phyloP scores from a whole-genome alignment of 495 filamentous ascomycete genomes.

The Xylaria telfairii region DNA sequence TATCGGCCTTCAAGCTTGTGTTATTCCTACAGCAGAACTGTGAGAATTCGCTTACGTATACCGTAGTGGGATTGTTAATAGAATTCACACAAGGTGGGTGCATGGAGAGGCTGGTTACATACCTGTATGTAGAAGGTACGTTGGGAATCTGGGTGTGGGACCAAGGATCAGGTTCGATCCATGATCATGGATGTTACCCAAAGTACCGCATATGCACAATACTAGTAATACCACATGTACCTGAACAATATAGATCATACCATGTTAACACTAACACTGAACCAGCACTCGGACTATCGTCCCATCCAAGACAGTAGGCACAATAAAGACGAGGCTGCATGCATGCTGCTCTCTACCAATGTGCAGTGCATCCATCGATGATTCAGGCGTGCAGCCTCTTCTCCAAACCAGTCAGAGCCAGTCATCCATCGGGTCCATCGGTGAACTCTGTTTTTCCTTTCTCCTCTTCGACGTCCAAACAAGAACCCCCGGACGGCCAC shows the following conservation, averaged over 20 bases:
- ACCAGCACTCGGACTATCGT: not conserved
- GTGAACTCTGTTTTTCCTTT: not conserved
- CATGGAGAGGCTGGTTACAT: too few relatives aligned
- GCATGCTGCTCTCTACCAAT: not conserved
- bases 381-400: slow-evolving; percentile 11
- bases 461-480: not conserved
- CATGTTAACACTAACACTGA: not conserved
- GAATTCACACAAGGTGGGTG: too few relatives aligned
- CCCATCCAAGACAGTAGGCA: slow-evolving; percentile 5
- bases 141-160: not conserved
- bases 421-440: not conserved
- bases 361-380: not conserved
- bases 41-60: too few relatives aligned
- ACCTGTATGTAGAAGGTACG: too few relatives aligned
- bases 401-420: not conserved
- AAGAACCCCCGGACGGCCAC: not conserved
- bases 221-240: not conserved
- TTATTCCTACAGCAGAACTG: too few relatives aligned
- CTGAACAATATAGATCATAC: not conserved
- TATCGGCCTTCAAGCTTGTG: too few relatives aligned
- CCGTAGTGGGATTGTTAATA: too few relatives aligned
- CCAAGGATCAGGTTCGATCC: not conserved
- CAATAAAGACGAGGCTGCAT: slow-evolving; percentile 7
- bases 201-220: slow-evolving; percentile 3
- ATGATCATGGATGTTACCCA: not conserved